Base-by-base conservation (phyloP, 805 yeast genomes). In the Metschnikowia lochheadii region DNA sequence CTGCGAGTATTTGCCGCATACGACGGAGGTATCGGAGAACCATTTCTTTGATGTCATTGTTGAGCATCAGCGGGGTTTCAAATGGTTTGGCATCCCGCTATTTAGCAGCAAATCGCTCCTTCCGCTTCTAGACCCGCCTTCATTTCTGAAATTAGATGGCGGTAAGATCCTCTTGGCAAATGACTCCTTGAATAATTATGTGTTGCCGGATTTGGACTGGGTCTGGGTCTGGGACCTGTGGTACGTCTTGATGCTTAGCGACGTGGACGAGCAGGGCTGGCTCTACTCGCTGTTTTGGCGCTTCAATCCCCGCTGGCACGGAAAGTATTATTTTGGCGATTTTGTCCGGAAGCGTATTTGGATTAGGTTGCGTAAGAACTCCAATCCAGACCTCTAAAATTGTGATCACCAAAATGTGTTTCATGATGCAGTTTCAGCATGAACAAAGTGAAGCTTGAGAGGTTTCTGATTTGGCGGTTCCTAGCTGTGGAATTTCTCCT, bases 181-280 rank as follows among this genome's bases (percentile, higher is more conserved):
- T 47, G 61, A 68, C 48, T 56, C 63, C 10, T 52, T 70, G 10
- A 56, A 53, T 20, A 65, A 69, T 53, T 67, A 61, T 49, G 81
- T 83, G 0, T 69, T 81, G 13, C 87, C 87, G 1, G 85, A 80
- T 54, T 69, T 78, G 20, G 65, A 73, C 40, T 85, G 89, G 90
- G 60, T 64, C 49, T 85, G 90, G 90, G 62, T 62, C 8, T 85
- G 90, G 89, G 73, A 73, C 13, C 70, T 75, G 49, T 87, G 95
- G 95, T 84, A 82, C 58, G 84, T 85, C 2, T 74, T 84, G 51
- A 84, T 88, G 92, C 64, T 73, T 40, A 68, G 71, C 38, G 89
- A 86, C 60, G 85, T 81, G 18, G 96, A 87, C 63, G 91, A 86
- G 58, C 87, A 84, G 60, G 96, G 96, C n/a, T 87, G 96, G 96